Base-by-base conservation (phyloP, 148 eudicot genomes). In the Chenopodium album region DNA sequence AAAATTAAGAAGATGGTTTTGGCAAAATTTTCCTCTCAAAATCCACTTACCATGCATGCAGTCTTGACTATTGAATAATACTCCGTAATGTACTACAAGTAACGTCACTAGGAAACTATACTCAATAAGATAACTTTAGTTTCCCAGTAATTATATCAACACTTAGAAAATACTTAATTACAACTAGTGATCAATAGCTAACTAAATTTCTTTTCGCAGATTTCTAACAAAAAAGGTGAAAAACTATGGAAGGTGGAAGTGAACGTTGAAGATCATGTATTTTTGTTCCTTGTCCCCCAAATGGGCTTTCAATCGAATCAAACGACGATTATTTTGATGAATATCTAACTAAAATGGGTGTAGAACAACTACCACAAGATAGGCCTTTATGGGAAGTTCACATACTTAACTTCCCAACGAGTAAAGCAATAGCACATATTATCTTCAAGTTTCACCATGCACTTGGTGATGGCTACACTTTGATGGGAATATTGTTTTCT, bases 351-450 rank as follows among this genome's bases (percentile, higher is more conserved):
- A 89, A 91, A 37, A 54, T 94, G 9, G 82, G 89, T 9, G 41
- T 32, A 64, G 92, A 92, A 0, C 78, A 84, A 59, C 77, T 93
- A 0, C 92, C 98, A n/a, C 88, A 88, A 50, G 83, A 86, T 78
- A 81, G 88, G 64, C 98, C 98, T n/a, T 75, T 94, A 32, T 94
- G 98, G 98, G 92, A 90, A 80, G 71, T 93, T 78, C 98, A 94
- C 46, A 10, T 90, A 1, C 7, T 91, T 41, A 89, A 88, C 34
- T 89, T 89, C 84, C 92, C 91, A 6, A 94, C 97, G 1, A 91
- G 83, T 41, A 88, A 85, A n/a, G 92, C 94, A 14, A 86, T 92
- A 1, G 95, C 91, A 10, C 75, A 60, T 22, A 8, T 86, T 2
- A 79, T 92, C 12, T 91, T 94, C 83, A 94, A 92, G 88, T 88